phyloP scores from a whole-genome alignment of 345 rosid genomes.

The Raphanus raphanistrum region DNA sequence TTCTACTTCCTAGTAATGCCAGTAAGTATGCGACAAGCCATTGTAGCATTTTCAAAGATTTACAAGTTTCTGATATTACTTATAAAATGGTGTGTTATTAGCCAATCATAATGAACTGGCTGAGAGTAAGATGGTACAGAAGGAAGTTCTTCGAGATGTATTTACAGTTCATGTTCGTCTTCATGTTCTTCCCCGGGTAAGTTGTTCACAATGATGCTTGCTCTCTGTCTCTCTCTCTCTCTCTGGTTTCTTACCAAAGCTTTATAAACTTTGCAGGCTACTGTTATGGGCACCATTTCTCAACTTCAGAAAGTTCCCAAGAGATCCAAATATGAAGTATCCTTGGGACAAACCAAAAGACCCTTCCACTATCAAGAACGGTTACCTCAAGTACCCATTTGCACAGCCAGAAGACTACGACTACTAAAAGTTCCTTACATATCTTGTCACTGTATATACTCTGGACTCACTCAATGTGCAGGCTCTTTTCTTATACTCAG shows the following conservation, averaged over 20 bases:
- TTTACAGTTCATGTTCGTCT: slow-evolving; percentile 85
- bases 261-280: slow-evolving; percentile 43
- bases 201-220: neutral
- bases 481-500: neutral
- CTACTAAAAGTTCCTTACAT: slow-evolving; percentile 17
- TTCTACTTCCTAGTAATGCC: slow-evolving; percentile 78
- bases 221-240: neutral
- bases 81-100: slow-evolving; percentile 25
- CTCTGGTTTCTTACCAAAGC: neutral
- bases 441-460: slow-evolving; percentile 17
- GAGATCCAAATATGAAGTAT: slow-evolving; percentile 76
- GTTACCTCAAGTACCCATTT: slow-evolving; percentile 61
- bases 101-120: slow-evolving; percentile 96
- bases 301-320: slow-evolving; percentile 87
- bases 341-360: slow-evolving; percentile 87
- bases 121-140: slow-evolving; percentile 80
- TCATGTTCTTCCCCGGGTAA: slow-evolving; percentile 90
- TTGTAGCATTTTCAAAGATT: neutral
- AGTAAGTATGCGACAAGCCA: slow-evolving; percentile 41
- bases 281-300: slow-evolving; percentile 87
- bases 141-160: slow-evolving; percentile 84
- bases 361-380: slow-evolving; percentile 55
- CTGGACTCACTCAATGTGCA: neutral
- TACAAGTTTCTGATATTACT: neutral
- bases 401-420: slow-evolving; percentile 84